These are phyloP conservation scores for Ophiostoma himal-ulmi DNA, from an alignment of 2,329 filamentous ascomycete genomes.

Conservation along the genomic window DNA sequence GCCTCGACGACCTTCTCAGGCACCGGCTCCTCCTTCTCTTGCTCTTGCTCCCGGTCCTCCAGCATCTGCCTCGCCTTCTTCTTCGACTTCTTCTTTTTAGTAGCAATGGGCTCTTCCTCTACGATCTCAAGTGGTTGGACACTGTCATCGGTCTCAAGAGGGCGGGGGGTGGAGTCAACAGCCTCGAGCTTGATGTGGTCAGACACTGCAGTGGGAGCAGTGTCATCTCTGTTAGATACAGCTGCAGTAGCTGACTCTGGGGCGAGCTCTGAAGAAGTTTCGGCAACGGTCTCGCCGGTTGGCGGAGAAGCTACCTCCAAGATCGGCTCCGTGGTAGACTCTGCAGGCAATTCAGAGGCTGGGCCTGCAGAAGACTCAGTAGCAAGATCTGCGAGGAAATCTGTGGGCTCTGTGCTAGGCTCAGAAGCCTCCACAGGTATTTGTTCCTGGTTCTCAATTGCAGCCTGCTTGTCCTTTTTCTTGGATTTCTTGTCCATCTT, in stretches of 20 bases:
- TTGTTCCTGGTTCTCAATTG: conserved; percentile 7
- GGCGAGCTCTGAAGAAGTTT: not conserved
- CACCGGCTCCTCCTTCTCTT: not conserved
- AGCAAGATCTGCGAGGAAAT: not conserved
- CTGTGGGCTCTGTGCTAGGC: not conserved
- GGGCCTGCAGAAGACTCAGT: not conserved
- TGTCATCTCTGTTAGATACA: not conserved
- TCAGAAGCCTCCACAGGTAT: conserved; percentile 11
- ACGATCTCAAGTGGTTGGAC: conserved; percentile 10
- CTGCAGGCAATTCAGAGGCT: not conserved
- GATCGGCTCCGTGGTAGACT: not conserved
- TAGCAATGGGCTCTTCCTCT: conserved; percentile 9
- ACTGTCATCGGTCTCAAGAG: conserved; percentile 14
- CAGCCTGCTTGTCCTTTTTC: conserved; percentile 23
- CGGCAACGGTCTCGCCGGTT: not conserved
- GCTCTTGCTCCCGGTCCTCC: not conserved
- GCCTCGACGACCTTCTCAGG: not conserved
- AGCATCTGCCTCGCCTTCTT: conserved; percentile 12
- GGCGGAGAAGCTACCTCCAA: not conserved
- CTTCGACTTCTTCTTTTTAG: conserved; percentile 15
- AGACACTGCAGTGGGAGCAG: not conserved
- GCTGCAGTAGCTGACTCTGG: not conserved
- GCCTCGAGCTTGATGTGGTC: not conserved
- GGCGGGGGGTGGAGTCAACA: conserved; percentile 15
- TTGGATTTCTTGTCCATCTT: conserved; percentile 32